Evolutionary conservation across 768 basidiomycete species (phyloP), one percentile per base, ranked within the genome.

Genomic region (Rhizopogon rudus): DNA sequence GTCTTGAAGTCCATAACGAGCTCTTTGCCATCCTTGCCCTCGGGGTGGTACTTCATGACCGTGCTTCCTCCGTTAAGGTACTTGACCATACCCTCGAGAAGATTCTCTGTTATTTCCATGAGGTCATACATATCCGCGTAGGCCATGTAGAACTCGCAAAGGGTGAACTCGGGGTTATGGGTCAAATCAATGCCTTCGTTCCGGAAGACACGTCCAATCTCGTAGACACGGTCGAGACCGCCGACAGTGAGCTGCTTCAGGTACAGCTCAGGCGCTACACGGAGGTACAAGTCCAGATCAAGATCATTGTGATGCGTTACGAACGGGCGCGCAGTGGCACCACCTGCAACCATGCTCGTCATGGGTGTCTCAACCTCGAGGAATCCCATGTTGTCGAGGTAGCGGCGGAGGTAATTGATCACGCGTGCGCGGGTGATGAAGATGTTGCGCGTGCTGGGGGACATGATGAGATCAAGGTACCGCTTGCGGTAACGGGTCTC

Each of bases 101-200:
- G 78, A 42, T 75, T 73, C 73, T 99, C 97, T 14, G 97, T 99
- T 55, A 98, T 80, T 41, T 98, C 97, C 96, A 99, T 98, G 55
- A 98, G 56, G 67, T 98, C 97, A 75, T 92, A 88, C 94, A 96
- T 95, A 71, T 98, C 97, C 56, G 97, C 97, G 64, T 98, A 98
- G 31, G 97, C 96, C 96, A 99, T 98, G 68, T 98, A 99, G 74
- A 99, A 98, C 76, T 99, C 96, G 81, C 96, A 98, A 74, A 98
- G 96, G 5, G 93, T 91, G 76, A 98, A 98, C 71, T 99, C 97
- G 61, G 97, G 97, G 73, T 99, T 99, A 72, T 99, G 97, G 16
- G 97, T 99, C 61, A 99, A 76, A 74, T 99, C 97, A 66, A 99
- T 99, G 31, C 95, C 91, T 70, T 99, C 97, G 72, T 98, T 99